Evolutionary conservation across 169 alveolate genomes (phyloP), one percentile per base, ranked within the genome.

Genomic region (Cryptosporidium ubiquitum): DNA sequence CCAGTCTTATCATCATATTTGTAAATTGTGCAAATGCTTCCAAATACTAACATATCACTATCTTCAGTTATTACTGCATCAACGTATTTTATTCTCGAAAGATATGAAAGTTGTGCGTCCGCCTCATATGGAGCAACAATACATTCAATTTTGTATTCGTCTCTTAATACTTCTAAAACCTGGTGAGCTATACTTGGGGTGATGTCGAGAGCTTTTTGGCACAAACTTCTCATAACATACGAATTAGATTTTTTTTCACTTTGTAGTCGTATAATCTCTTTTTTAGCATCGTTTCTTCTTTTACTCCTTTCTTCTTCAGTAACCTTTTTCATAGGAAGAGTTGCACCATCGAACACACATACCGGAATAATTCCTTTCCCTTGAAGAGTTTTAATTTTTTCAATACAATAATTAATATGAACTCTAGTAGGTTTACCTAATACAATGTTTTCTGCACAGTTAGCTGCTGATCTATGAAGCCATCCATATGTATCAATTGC

Each of bases 111-210:
- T 92, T 98, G 98, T 23, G 99, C 98, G 89, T 98, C 99, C 6
- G 99, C 99, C 91, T 98, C 99, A 93, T 96, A 98, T 31, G 99
- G 99, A 1, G 99, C 99, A 1, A 97, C 97, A 14, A 97, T 92
- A 70, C 94, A 95, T 70, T 96, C 96, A 12, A 98, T 94, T 10
- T 86, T 93, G 42, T 91, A 91, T 47, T 92, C 85, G 23, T 68
- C 84, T 35, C 93, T 89, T 18, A 95, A 86, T 23, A 93, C 86
- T 68, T 96, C 96, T 52, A 95, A 93, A 40, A 95, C 91, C 20
- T 94, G 93, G 84, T 95, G 93, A 14, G 95, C 93, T 94, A 94
- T 91, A 55, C 92, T 85, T 9, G 94, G 92, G 31, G 92, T 89
- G 2, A 96, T 89, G 39, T 91, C 91, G 3, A 96, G 84, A 4